Evolutionary conservation across 129 eudicot genomes (phyloP).

Genomic region (Gnaphalium uliginosum): DNA sequence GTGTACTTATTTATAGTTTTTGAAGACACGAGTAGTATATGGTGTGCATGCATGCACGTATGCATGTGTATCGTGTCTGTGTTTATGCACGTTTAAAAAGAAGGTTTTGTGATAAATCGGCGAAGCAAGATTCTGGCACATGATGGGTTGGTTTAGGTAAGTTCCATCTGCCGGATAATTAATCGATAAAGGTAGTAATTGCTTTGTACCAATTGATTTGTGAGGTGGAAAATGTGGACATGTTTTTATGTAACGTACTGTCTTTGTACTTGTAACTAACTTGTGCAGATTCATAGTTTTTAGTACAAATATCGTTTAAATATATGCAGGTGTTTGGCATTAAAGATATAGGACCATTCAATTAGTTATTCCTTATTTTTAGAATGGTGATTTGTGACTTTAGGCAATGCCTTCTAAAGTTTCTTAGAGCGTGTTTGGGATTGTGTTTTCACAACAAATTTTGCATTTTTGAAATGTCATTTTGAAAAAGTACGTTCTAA

Average conservation of each 20-base stretch:
- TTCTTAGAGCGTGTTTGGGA: too few species aligned
- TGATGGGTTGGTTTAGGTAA: conserved; percentile 30
- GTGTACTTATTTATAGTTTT: conserved; percentile 13
- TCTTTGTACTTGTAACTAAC: conserved; percentile 8
- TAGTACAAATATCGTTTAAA: conserved; percentile 1
- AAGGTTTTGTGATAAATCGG: neutral
- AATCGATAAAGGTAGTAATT: conserved; percentile 3
- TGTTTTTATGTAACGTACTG: conserved; percentile 1
- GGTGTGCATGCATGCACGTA: conserved; percentile 28
- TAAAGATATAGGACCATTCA: neutral
- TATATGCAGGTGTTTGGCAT: conserved; percentile 4
- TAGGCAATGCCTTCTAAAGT: too few species aligned
- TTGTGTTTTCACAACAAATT: too few species aligned
- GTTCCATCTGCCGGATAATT: conserved; percentile 23
- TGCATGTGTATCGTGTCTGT: neutral
- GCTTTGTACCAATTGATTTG: conserved; percentile 10
- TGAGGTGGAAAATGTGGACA: neutral
- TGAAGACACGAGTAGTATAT: neutral
- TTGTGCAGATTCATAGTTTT: conserved; percentile 8
- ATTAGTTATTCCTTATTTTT: too few species aligned
- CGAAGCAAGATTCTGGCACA: conserved; percentile 23
- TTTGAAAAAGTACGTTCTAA: too few species aligned
- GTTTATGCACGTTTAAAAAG: neutral
- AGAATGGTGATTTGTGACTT: too few species aligned
- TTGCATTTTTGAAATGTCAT: too few species aligned